Percentiles rank a stretch among this genome's conserved stretches.
These are phyloP conservation scores for Babesia sp. DNA, from an alignment of 169 alveolate species.

Conservation along the genomic window DNA sequence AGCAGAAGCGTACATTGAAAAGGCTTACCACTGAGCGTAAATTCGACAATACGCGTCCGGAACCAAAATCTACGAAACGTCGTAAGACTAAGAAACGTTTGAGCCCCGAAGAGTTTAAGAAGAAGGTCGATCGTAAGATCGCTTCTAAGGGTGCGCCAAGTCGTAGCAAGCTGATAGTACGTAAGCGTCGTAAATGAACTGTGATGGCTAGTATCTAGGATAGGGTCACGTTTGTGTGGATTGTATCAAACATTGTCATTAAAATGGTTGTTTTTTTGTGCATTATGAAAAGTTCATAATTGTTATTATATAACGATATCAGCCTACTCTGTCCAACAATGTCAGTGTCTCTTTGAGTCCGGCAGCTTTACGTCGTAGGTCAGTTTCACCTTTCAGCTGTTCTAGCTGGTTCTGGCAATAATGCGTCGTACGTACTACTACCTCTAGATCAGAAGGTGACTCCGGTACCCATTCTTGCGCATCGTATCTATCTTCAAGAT, in stretches of 20 bases:
- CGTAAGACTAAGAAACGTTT: conserved; percentile 24
- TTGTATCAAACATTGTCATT: too few relatives aligned
- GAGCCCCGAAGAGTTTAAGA: conserved; percentile 40
- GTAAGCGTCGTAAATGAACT: conserved; percentile 29
- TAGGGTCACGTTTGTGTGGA: too few relatives aligned
- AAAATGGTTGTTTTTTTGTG: too few relatives aligned
- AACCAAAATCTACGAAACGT: not conserved
- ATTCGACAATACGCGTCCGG: conserved; percentile 8
- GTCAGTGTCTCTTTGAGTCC: conserved; percentile 1
- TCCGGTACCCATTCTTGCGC: not conserved
- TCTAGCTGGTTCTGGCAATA: conserved; percentile 29
- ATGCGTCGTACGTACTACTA: conserved; percentile 24
- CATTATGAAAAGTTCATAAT: too few relatives aligned
- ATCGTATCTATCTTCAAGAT: not conserved
- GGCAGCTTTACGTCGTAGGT: conserved; percentile 13
- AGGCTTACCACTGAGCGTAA: conserved; percentile 46
- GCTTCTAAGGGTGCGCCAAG: conserved; percentile 62
- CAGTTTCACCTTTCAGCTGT: not conserved
- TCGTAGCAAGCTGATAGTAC: conserved; percentile 56
- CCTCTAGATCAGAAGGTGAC: conserved; percentile 17
- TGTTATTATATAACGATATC: too few relatives aligned
- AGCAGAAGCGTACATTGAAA: conserved; percentile 59
- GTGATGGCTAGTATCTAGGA: too few relatives aligned
- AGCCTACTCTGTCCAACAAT: conserved; percentile 6
- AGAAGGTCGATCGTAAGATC: conserved; percentile 51